A percentile compares a stretch with the other conserved stretches of the same genome.
Evolutionary conservation across 1,284 basidiomycete species (phyloP).

Genomic region (Pseudozyma sp.): DNA sequence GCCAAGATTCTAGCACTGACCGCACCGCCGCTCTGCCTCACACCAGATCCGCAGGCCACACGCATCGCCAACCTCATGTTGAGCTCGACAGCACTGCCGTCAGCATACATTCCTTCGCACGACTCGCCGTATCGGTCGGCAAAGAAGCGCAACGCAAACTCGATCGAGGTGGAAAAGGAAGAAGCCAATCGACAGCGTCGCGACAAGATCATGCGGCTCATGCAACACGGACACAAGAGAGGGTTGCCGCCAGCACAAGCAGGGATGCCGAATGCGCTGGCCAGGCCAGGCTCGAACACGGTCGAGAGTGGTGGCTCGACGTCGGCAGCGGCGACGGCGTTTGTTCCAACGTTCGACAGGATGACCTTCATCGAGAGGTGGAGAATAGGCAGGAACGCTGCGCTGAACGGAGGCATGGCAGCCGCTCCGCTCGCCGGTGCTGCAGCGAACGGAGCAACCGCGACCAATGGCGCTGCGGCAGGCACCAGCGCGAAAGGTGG

Average conservation of each 20-base stretch:
- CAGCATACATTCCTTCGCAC: constrained; percentile 41
- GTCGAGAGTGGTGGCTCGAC: constrained; percentile 2
- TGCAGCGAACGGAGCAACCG: not conserved
- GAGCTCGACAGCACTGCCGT: constrained; percentile 57
- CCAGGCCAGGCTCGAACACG: constrained; percentile 7
- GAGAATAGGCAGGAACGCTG: constrained; percentile 57
- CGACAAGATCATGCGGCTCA: constrained; percentile 64
- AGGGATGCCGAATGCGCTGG: constrained; percentile 2
- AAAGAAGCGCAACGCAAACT: constrained; percentile 53
- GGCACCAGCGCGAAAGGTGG: constrained; percentile 22
- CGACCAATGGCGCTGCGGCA: constrained; percentile 21
- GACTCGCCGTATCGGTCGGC: constrained; percentile 42
- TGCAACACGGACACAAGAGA: constrained; percentile 56
- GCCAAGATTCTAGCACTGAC: constrained; percentile 60
- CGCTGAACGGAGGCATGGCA: constrained; percentile 15
- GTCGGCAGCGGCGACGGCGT: constrained; percentile 25
- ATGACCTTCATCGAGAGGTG: constrained; percentile 61
- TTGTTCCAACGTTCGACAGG: constrained; percentile 56
- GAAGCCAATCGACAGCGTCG: constrained; percentile 47
- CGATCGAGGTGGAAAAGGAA: constrained; percentile 60
- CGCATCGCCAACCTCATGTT: constrained; percentile 66
- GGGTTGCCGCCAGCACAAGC: constrained; percentile 5
- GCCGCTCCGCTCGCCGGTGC: constrained; percentile 10
- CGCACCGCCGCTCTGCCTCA: constrained; percentile 63
- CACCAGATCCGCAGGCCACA: constrained; percentile 60